Conservation (phyloP, 2,329 filamentous ascomycete species). For the Talaromyces atroroseus region DNA sequence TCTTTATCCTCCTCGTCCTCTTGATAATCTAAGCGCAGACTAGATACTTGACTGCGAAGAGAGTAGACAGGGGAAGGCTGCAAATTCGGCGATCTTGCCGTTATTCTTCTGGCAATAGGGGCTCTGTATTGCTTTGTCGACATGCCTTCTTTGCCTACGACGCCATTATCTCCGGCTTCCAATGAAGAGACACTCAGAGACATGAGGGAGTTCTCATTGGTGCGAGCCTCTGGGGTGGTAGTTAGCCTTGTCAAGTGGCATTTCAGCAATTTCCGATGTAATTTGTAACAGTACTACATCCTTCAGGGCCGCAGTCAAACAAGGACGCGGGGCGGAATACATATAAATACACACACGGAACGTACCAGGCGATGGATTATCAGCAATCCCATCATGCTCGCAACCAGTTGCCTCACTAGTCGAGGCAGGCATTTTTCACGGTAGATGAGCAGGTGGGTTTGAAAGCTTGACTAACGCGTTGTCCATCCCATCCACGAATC, state of each 20-base stretch:
- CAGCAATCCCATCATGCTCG: constrained; percentile 3
- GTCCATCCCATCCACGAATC: background rate
- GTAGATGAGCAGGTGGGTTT: background rate
- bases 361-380: constrained; percentile 8
- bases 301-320: constrained; percentile 1
- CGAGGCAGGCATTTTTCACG: constrained; percentile 2
- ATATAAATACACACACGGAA: background rate
- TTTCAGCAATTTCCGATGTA: background rate
- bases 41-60: constrained; percentile 24
- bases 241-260: background rate
- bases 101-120: constrained; percentile 23
- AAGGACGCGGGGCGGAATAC: background rate
- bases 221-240: background rate
- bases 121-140: constrained; percentile 24
- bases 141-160: background rate
- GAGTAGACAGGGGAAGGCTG: constrained; percentile 20
- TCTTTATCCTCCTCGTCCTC: constrained; percentile 24
- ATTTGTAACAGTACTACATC: constrained; percentile 2
- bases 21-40: constrained; percentile 20
- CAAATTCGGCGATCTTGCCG: constrained; percentile 21
- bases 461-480: background rate
- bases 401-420: constrained; percentile 3
- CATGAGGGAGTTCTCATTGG: background rate
- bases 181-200: background rate
- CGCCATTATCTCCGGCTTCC: constrained; percentile 1